Evolutionary conservation across 2,329 filamentous ascomycete species (phyloP).

Genomic region (Fusarium verrucosum): DNA sequence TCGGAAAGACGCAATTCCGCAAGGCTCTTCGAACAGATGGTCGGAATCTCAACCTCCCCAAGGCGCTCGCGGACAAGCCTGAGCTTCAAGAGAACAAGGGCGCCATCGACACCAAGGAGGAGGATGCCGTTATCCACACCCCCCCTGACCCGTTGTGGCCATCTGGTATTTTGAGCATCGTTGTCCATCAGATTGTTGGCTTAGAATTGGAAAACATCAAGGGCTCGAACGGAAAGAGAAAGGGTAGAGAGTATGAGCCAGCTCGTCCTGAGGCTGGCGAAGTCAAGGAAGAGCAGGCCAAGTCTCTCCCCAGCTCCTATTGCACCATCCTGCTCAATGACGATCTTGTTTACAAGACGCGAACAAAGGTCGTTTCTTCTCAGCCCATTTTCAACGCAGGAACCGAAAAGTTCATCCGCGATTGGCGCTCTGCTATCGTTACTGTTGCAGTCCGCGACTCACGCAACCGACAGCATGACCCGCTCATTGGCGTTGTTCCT

Average conservation of each 20-base stretch:
- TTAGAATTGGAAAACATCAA: conserved; percentile 92
- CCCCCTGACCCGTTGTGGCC: conserved; percentile 97
- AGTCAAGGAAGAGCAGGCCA: conserved; percentile 83
- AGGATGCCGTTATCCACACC: conserved; percentile 87
- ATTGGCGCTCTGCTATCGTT: conserved; percentile 89
- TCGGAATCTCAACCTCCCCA: conserved; percentile 79
- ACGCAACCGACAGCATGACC: conserved; percentile 90
- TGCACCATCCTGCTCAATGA: conserved; percentile 94
- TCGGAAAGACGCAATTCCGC: conserved; percentile 88
- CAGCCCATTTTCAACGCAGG: conserved; percentile 98
- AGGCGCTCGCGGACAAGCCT: conserved; percentile 75
- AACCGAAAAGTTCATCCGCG: conserved; percentile 89
- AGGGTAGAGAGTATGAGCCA: conserved; percentile 87
- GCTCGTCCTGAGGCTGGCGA: conserved; percentile 84
- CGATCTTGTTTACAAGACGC: conserved; percentile 90
- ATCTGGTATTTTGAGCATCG: conserved; percentile 83
- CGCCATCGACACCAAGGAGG: conserved; percentile 71
- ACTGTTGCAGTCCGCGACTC: conserved; percentile 90
- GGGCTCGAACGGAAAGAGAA: conserved; percentile 81
- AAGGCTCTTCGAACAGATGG: conserved; percentile 86
- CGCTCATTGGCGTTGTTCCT: conserved; percentile 90
- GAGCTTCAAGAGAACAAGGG: conserved; percentile 89
- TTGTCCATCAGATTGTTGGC: conserved; percentile 95
- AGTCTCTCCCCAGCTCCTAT: conserved; percentile 86
- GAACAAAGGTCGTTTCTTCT: conserved; percentile 90